Percentiles rank a stretch among this genome's conserved stretches.
Conservation (phyloP, 768 basidiomycete species). For the Postia placenta region DNA sequence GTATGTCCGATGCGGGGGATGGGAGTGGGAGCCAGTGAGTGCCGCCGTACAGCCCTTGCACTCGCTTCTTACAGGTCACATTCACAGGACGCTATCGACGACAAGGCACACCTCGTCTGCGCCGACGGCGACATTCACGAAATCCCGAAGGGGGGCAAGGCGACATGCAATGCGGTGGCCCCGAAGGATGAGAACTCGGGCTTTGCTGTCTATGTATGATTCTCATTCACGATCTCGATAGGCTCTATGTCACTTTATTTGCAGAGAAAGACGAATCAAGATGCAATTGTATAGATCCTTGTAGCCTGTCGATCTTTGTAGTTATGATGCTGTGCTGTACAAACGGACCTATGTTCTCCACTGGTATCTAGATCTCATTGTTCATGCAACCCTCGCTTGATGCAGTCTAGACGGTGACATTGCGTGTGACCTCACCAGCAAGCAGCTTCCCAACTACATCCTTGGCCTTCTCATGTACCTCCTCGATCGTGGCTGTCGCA, state of each 20-base stretch:
- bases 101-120: constrained; percentile 66
- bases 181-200: constrained; percentile 27
- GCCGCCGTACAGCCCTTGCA: neutral
- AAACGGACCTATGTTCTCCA: neutral
- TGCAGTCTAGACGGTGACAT: constrained; percentile 16
- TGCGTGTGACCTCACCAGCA: constrained; percentile 18
- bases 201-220: constrained; percentile 43
- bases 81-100: constrained; percentile 50
- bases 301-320: neutral
- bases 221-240: neutral
- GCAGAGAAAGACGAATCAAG: neutral
- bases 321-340: neutral
- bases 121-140: constrained; percentile 68
- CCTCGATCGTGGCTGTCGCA: constrained; percentile 59
- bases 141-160: constrained; percentile 58
- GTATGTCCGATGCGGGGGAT: constrained; percentile 70
- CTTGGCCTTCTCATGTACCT: constrained; percentile 60
- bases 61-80: neutral
- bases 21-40: constrained; percentile 85
- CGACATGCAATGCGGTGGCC: constrained; percentile 38
- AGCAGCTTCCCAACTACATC: constrained; percentile 48
- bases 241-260: neutral
- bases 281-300: neutral
- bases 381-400: neutral
- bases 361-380: constrained; percentile 3